These are phyloP conservation scores for Hygrocybe coccinea DNA, from an alignment of 768 basidiomycete species.

Conservation along the genomic window DNA sequence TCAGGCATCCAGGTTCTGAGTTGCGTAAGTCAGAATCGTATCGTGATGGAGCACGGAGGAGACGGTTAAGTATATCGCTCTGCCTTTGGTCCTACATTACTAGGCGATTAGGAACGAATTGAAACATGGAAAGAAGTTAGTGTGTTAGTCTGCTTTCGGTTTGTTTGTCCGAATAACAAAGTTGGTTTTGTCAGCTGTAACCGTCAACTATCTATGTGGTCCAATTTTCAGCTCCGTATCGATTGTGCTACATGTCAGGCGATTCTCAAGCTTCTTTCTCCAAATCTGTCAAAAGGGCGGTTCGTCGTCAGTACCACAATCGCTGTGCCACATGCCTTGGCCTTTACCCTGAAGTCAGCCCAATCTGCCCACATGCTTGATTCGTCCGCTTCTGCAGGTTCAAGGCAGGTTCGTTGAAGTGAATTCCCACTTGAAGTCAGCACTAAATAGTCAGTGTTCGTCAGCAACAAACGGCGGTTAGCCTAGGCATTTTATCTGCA, in stretches of 20 bases:
- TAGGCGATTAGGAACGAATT: neutral
- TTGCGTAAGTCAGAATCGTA: neutral
- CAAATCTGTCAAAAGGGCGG: neutral
- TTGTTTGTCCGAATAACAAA: too few relatives aligned
- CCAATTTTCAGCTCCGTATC: neutral
- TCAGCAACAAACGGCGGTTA: constrained; percentile 9
- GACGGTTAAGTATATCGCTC: neutral
- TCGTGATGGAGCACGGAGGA: neutral
- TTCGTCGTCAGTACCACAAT: constrained; percentile 4
- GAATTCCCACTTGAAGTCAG: constrained; percentile 1
- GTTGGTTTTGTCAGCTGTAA: too few relatives aligned
- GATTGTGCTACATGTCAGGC: neutral
- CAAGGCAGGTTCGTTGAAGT: constrained; percentile 5
- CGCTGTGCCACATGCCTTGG: constrained; percentile 10
- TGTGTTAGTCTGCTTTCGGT: too few relatives aligned
- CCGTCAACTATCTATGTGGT: too few relatives aligned
- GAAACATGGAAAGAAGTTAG: neutral
- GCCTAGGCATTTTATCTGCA: constrained; percentile 8
- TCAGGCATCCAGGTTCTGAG: neutral
- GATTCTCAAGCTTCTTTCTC: constrained; percentile 1
- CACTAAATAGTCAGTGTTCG: constrained; percentile 2
- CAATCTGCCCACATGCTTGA: constrained; percentile 11
- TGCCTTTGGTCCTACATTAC: neutral
- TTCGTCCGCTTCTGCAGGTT: constrained; percentile 7
- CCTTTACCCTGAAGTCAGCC: neutral